Percentiles rank a stretch among this genome's conserved stretches.
Conservation (phyloP, 371 early-diverging fungal species). For the Mortierella sp. region DNA sequence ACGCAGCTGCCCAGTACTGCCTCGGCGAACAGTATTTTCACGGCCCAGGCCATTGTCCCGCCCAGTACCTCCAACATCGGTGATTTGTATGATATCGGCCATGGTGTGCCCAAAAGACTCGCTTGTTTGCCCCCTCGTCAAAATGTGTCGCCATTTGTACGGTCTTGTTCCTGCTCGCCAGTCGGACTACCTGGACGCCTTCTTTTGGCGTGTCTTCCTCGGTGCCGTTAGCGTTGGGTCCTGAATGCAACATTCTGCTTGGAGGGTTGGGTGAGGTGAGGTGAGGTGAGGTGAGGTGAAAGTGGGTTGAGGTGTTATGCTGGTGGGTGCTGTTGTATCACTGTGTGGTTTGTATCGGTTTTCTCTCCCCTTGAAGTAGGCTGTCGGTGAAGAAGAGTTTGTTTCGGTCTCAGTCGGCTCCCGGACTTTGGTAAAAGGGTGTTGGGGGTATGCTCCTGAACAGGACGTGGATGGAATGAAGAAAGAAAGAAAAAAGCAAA, state of each 20-base stretch:
- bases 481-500: neutral
- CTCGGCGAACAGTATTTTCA: too few species aligned
- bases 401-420: neutral
- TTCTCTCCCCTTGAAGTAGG: too few species aligned
- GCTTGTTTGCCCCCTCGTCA: neutral
- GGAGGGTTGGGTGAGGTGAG: too few species aligned
- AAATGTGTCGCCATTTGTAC: neutral
- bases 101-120: neutral
- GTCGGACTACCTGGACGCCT: neutral
- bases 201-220: neutral
- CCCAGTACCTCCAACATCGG: neutral
- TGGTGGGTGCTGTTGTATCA: too few species aligned
- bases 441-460: neutral
- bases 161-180: constrained; percentile 4
- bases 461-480: too few species aligned
- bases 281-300: too few species aligned
- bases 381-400: too few species aligned
- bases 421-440: neutral
- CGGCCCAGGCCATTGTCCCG: neutral
- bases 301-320: too few species aligned
- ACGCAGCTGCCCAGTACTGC: too few species aligned
- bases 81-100: neutral
- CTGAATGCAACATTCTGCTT: neutral
- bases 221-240: neutral
- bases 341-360: too few species aligned